A percentile compares a stretch with the other conserved stretches of the same genome.
Evolutionary conservation across 495 filamentous ascomycete species (phyloP).

Genomic region (Lophiostoma macrostomum): DNA sequence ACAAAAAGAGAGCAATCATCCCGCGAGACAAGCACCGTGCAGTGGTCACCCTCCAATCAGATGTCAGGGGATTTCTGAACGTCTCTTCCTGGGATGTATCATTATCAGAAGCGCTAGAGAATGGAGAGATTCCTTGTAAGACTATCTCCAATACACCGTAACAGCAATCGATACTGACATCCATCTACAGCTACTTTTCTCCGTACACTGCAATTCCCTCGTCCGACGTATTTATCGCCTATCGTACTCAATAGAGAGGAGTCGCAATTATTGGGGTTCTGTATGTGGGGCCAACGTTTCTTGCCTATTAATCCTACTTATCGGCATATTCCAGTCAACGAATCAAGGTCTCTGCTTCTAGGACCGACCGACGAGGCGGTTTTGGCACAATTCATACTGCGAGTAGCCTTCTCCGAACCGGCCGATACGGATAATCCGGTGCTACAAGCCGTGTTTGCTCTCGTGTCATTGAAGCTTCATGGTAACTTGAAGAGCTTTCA

Average conservation of each 20-base stretch:
- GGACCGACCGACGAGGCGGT: conserved; percentile 28
- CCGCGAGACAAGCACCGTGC: conserved; percentile 13
- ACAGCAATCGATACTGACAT: conserved; percentile 21
- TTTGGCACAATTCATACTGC: conserved; percentile 29
- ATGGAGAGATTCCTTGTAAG: conserved; percentile 15
- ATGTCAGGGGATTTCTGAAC: conserved; percentile 23
- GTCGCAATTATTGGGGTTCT: conserved; percentile 27
- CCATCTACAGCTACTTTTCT: conserved; percentile 16
- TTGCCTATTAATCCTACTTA: conserved; percentile 13
- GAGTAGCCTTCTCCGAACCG: conserved; percentile 31
- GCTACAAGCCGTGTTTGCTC: conserved; percentile 28
- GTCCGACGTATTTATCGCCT: conserved; percentile 26
- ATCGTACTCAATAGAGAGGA: conserved; percentile 19
- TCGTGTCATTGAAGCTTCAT: conserved; percentile 31
- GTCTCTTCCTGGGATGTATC: conserved; percentile 27
- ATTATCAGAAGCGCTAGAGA: conserved; percentile 21
- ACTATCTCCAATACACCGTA: conserved; percentile 12
- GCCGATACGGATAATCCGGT: conserved; percentile 27
- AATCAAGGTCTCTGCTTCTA: conserved; percentile 32
- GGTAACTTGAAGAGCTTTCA: conserved; percentile 27
- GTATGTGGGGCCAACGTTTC: conserved; percentile 15
- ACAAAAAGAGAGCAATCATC: conserved; percentile 28
- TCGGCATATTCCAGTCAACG: conserved; percentile 22
- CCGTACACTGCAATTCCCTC: conserved; percentile 26
- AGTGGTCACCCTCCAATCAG: conserved; percentile 5